These are phyloP conservation scores for Steccherinum ochraceum DNA, from an alignment of 768 basidiomycete species.

Conservation along the genomic window DNA sequence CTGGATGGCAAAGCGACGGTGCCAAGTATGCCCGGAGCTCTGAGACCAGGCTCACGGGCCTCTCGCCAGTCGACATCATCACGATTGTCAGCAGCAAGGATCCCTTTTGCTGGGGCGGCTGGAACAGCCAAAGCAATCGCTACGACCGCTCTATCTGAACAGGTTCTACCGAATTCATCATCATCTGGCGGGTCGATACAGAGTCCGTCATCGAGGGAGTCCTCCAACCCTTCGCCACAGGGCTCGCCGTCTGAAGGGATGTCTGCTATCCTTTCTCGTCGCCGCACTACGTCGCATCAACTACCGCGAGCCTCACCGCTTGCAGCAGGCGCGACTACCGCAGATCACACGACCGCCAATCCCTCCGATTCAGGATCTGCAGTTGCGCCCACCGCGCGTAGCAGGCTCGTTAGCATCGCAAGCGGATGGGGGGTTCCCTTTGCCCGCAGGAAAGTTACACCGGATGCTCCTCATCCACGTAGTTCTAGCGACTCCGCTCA, in stretches of 20 bases:
- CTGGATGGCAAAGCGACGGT: constrained; percentile 8
- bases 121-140: constrained; percentile 51
- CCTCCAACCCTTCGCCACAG: constrained; percentile 44
- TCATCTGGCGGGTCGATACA: constrained; percentile 18
- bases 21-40: constrained; percentile 36
- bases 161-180: constrained; percentile 39
- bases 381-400: constrained; percentile 15
- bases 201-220: not conserved
- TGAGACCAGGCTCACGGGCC: constrained; percentile 68
- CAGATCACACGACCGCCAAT: constrained; percentile 19
- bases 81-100: constrained; percentile 55
- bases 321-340: constrained; percentile 16
- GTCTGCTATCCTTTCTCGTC: constrained; percentile 37
- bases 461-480: not conserved
- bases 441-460: constrained; percentile 41
- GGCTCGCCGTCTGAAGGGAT: constrained; percentile 60
- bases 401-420: constrained; percentile 26
- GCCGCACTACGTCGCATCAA: constrained; percentile 58
- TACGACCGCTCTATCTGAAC: constrained; percentile 62
- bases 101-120: constrained; percentile 51
- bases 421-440: constrained; percentile 62
- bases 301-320: constrained; percentile 45
- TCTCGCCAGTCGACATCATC: constrained; percentile 67
- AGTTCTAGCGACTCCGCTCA: not conserved
- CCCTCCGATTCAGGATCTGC: constrained; percentile 21